Evolutionary conservation across 75 land plant species (phyloP).

Genomic region (Ceratopteris richardii): DNA sequence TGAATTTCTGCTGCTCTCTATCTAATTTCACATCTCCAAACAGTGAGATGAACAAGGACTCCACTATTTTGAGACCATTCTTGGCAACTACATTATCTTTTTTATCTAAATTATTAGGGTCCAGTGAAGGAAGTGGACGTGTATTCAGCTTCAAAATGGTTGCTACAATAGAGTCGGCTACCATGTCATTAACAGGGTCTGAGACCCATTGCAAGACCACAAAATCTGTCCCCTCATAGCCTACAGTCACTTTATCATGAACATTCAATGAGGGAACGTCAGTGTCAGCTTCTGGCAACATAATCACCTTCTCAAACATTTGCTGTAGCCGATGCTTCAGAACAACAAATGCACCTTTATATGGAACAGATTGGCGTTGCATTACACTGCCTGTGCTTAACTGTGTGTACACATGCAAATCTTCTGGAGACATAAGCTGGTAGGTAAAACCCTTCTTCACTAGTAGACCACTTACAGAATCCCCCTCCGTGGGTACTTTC

Average conservation of each 20-base stretch:
- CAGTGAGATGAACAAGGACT: conserved; percentile 68
- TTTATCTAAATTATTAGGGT: conserved; percentile 21
- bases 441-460: conserved; percentile 91
- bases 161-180: conserved; percentile 91
- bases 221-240: conserved; percentile 66
- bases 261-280: conserved; percentile 53
- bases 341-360: conserved; percentile 72
- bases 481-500: conserved; percentile 72
- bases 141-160: conserved; percentile 70
- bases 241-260: conserved; percentile 70
- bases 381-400: conserved; percentile 78
- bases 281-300: conserved; percentile 34
- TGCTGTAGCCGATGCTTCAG: conserved; percentile 67
- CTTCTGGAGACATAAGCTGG: conserved; percentile 98
- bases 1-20: conserved; percentile 56
- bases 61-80: conserved; percentile 54
- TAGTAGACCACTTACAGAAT: conserved; percentile 72
- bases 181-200: conserved; percentile 96
- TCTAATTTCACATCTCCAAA: conserved; percentile 84
- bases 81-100: conserved; percentile 47
- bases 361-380: conserved; percentile 87
- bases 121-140: conserved; percentile 42
- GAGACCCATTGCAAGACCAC: conserved; percentile 79
- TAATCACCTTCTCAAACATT: conserved; percentile 87
- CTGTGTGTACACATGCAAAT: conserved; percentile 84